A percentile compares a stretch with the other conserved stretches of the same genome.
Conservation (phyloP, 2,329 filamentous ascomycete genomes). For the Verticillium nonalfalfae region DNA sequence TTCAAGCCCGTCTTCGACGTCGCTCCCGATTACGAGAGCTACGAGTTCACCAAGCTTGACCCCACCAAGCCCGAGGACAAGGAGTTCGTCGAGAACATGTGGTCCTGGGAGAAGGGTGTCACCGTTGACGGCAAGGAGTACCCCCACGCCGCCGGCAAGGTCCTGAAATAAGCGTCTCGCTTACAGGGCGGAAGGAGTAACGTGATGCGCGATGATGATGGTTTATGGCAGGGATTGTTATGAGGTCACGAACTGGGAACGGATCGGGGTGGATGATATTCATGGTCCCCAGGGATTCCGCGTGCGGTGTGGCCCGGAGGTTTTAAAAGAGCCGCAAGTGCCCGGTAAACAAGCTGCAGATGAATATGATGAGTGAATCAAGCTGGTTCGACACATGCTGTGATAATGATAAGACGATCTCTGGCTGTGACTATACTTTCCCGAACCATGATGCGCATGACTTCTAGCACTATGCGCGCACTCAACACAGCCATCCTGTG, state of each 20-base stretch:
- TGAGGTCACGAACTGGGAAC: constrained; percentile 14
- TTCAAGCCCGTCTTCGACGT: constrained; percentile 85
- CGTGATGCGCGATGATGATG: constrained; percentile 21
- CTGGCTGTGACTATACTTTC: too few species aligned
- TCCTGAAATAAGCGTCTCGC: constrained; percentile 78
- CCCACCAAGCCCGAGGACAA: constrained; percentile 76
- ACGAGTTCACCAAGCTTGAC: constrained; percentile 95
- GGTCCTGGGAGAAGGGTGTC: constrained; percentile 87
- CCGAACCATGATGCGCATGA: too few species aligned
- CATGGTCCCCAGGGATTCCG: not conserved
- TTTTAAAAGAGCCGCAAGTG: not conserved
- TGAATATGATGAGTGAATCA: not conserved
- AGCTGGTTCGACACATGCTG: not conserved
- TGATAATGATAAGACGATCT: too few species aligned
- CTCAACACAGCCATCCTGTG: too few species aligned
- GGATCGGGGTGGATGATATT: constrained; percentile 16
- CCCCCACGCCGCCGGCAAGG: constrained; percentile 85
- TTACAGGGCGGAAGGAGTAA: constrained; percentile 5
- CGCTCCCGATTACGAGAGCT: constrained; percentile 95
- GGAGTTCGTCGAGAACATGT: constrained; percentile 78
- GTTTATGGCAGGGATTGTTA: constrained; percentile 22
- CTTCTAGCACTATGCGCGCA: too few species aligned
- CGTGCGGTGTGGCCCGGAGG: not conserved
- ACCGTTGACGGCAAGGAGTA: constrained; percentile 81
- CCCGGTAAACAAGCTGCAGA: not conserved